Evolutionary conservation across 2,329 filamentous ascomycete genomes (phyloP), one percentile per base, ranked within the genome.

Genomic region (Clonostachys rhizophaga): DNA sequence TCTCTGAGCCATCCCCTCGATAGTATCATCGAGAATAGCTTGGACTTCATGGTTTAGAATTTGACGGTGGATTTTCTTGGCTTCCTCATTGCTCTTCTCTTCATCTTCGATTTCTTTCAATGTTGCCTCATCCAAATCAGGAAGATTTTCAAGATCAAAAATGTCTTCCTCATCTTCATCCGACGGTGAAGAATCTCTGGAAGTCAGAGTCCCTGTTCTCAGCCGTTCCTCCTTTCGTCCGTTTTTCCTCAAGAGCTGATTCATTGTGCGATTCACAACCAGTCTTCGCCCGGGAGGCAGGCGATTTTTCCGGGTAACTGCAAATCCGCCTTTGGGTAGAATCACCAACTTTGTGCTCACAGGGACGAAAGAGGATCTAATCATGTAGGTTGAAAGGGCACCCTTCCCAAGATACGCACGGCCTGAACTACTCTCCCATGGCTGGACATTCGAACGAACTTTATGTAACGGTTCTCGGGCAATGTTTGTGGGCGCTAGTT

Each of bases 91-190:
- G 41, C 70, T 67, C 45, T 69, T 65, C 39, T 67, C 64, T 50
- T 85, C 81, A 33, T 76, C 67, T 42, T 84, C 73, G 10, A 87
- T 84, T 56, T 88, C 84, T 40, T 65, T 66, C 69, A 74, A 77
- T 1, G 79, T 84, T 35, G 79, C 73, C 11, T 76, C 69, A 54
- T 87, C 83, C 5, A 57, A 47, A 4, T 56, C 56, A 7, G 59
- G 52, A 4, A 65, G 40, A 37, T 64, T 60, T n/a, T 54, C 53
- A 6, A 64, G 45, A 51, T 76, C 79, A 33, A 76, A 69, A 5
- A 73, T 72, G 9, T 74, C 62, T 43, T 70, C 62, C 7, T 54
- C 58, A 34, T 56, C 51, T 11, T 45, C 42, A 35, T 36, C 42
- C 3, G 42, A 43, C 30, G 40, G 12, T 30, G 18, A 10, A 41